These are phyloP conservation scores for Tolypocladium cylindrosporum DNA, from an alignment of 2,329 filamentous ascomycete genomes.

Conservation along the genomic window DNA sequence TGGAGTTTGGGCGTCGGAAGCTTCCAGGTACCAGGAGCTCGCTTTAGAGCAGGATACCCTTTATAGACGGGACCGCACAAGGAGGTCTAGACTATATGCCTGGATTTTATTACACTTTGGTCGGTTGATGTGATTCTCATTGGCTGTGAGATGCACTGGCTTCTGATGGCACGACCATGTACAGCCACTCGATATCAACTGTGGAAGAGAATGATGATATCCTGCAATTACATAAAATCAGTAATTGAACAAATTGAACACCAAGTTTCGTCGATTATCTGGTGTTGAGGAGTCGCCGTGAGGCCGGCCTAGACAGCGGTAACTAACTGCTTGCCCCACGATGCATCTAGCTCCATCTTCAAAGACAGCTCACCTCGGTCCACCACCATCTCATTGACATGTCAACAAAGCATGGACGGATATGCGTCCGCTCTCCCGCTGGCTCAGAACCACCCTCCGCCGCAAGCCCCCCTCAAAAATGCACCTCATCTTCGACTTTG, in stretches of 20 bases:
- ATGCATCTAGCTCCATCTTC: background rate
- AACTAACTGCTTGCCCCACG: background rate
- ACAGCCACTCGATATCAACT: background rate
- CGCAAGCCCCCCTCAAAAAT: slow-evolving; percentile 12
- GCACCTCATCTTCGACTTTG: slow-evolving; percentile 47
- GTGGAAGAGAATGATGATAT: background rate
- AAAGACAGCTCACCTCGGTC: background rate
- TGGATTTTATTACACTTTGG: background rate
- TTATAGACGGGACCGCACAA: slow-evolving; percentile 7
- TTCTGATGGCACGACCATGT: background rate
- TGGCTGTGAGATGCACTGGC: background rate
- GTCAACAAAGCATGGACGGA: background rate
- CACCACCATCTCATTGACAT: background rate
- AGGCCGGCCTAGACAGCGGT: background rate
- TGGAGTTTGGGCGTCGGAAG: background rate
- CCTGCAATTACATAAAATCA: background rate
- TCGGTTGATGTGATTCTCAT: background rate
- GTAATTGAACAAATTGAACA: background rate
- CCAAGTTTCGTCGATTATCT: background rate
- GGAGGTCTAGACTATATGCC: slow-evolving; percentile 3
- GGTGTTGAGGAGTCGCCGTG: background rate
- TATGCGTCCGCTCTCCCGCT: background rate
- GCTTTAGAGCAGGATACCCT: slow-evolving; percentile 17
- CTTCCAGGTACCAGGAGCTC: background rate
- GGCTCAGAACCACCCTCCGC: background rate